Evolutionary conservation across 441 rosid genomes (phyloP), one percentile per base, ranked within the genome.

Genomic region (Adansonia grandidieri): DNA sequence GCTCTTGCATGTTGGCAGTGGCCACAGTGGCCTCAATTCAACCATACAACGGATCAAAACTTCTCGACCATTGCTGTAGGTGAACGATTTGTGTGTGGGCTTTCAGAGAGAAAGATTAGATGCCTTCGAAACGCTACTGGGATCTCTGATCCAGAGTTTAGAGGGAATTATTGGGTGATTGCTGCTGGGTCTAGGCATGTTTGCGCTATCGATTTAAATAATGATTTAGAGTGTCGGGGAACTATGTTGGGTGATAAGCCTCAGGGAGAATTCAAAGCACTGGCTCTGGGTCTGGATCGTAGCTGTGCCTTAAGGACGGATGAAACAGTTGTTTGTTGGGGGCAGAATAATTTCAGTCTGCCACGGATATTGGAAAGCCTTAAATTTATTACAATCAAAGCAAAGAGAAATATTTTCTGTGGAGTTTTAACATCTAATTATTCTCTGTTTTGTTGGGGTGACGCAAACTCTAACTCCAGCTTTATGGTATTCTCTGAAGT

Each of bases 381-480:
- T 56, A 0, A 0, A 4, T 91, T 91, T 60, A 19, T 53, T 68
- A 48, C 87, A 0, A 86, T 90, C 62, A 85, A 86, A 61, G 94
- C 91, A 8, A 89, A 88, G 77, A 84, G 78, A 60, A 66, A 19
- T 19, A 83, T 88, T 56, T 91, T 91, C 63, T 91, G 94, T 51
- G 94, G 92, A 10, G 89, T 90, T 73, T 15, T 42, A 45, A 45
- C 9, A 4, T 0, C 0, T 0, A 80, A 83, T 82, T 80, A 19
- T 28, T 86, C 91, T 6, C 80, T 91, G 75, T 78, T 74, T 76
- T 91, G 96, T 56, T 91, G 96, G 96, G 91, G 89, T 1, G 44
- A 80, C 77, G 72, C 78, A 45, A 78, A 13, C 74, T 81, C 82
- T 24, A 54, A 24, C 56, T 37, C 81, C 73, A 83, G 50, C 75